These are phyloP conservation scores for Nissolia schottii DNA, from an alignment of 306 rosid species.

Conservation along the genomic window DNA sequence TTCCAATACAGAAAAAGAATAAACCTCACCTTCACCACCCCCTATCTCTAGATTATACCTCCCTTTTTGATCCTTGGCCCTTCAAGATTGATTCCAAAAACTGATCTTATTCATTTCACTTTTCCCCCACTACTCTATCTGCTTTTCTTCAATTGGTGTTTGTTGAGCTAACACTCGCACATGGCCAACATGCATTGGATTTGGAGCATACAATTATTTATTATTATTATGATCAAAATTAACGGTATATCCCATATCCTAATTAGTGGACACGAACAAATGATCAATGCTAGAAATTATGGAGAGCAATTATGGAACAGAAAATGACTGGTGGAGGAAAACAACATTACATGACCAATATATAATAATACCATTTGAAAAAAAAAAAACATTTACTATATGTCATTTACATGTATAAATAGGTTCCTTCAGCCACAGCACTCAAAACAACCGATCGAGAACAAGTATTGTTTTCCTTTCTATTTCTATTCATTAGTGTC, in stretches of 20 bases:
- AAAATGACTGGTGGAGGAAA: neutral
- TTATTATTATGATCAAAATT: too few relatives aligned
- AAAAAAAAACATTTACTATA: too few relatives aligned
- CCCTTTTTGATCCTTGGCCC: neutral
- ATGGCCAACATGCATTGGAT: conserved; percentile 3
- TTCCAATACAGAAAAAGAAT: conserved; percentile 7
- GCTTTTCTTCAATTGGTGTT: neutral
- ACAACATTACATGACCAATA: neutral
- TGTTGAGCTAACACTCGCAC: neutral
- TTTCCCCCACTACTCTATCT: neutral
- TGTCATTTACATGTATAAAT: neutral
- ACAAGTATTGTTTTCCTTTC: neutral
- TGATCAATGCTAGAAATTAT: neutral
- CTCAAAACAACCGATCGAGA: neutral
- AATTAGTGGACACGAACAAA: neutral
- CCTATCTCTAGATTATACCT: conserved; percentile 12
- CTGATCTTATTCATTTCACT: neutral
- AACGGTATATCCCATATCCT: neutral
- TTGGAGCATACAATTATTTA: neutral
- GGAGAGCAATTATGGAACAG: neutral
- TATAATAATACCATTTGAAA: too few relatives aligned
- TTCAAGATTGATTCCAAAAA: neutral
- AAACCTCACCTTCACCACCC: neutral
- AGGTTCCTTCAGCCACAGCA: neutral
- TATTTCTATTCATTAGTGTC: neutral